Conservation (phyloP, 1,284 basidiomycete species). For the Apiotrichum gracile region DNA sequence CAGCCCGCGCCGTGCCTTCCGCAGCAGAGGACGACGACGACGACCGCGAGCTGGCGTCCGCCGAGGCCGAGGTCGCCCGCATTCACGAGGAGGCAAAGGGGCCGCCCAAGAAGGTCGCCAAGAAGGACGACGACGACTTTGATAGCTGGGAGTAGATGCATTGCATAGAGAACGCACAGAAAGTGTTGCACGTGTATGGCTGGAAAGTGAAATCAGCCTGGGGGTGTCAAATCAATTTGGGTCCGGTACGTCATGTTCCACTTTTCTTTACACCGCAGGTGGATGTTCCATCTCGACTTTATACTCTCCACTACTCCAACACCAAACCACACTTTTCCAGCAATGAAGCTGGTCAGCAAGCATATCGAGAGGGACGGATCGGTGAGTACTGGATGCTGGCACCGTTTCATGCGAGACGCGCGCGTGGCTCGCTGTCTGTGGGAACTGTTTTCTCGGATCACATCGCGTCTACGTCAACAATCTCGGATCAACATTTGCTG, state of each 20-base stretch:
- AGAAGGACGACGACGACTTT: constrained; percentile 23
- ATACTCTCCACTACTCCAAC: not conserved
- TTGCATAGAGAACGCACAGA: not conserved
- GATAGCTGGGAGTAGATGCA: constrained; percentile 28
- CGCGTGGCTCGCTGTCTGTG: too few relatives aligned
- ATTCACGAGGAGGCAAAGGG: not conserved
- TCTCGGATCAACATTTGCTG: not conserved
- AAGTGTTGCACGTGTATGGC: not conserved
- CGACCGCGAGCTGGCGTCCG: constrained; percentile 7
- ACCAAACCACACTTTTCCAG: not conserved
- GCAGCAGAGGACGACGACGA: not conserved
- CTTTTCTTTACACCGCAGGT: not conserved
- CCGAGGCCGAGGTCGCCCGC: constrained; percentile 11
- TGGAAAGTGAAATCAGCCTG: not conserved
- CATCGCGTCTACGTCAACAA: not conserved
- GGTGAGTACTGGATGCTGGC: constrained; percentile 50
- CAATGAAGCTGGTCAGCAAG: constrained; percentile 61
- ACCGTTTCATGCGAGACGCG: too few relatives aligned
- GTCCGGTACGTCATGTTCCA: not conserved
- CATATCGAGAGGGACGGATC: constrained; percentile 71
- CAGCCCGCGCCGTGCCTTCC: not conserved
- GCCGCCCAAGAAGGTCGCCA: not conserved
- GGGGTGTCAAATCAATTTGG: not conserved
- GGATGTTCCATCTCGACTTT: not conserved
- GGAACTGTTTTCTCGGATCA: too few relatives aligned